A percentile compares a stretch with the other conserved stretches of the same genome.
These are phyloP conservation scores for Exophiala dermatitidis DNA, from an alignment of 2,329 filamentous ascomycete species.

Conservation along the genomic window DNA sequence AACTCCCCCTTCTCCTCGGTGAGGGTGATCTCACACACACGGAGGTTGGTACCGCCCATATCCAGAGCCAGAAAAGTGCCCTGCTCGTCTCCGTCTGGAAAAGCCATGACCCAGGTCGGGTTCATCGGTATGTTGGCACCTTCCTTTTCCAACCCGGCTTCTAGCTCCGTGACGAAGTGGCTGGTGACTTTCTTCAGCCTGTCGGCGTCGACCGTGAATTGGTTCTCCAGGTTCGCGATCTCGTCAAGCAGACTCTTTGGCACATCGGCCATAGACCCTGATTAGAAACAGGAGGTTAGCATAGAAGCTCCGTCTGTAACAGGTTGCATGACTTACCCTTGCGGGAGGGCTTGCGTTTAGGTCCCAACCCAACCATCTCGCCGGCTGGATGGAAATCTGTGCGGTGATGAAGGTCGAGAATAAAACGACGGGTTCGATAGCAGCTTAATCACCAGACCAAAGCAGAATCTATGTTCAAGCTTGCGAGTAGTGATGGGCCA, in stretches of 20 bases:
- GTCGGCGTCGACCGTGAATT: conserved; percentile 67
- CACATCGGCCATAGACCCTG: conserved; percentile 85
- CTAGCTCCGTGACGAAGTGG: conserved; percentile 82
- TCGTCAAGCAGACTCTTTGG: conserved; percentile 75
- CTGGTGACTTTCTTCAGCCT: conserved; percentile 86
- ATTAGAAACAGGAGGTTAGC: background rate
- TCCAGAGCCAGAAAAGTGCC: conserved; percentile 85
- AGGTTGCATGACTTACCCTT: conserved; percentile 56
- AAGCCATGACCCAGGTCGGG: conserved; percentile 89
- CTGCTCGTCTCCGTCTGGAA: conserved; percentile 77
- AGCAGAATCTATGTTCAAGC: too few relatives aligned
- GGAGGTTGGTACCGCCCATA: conserved; percentile 92
- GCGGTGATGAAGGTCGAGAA: too few relatives aligned
- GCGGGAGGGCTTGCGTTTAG: conserved; percentile 58
- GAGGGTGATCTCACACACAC: conserved; percentile 87
- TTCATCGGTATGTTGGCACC: conserved; percentile 99
- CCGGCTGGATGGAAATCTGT: background rate
- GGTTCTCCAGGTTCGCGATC: conserved; percentile 74
- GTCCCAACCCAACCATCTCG: conserved; percentile 58
- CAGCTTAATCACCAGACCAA: too few relatives aligned
- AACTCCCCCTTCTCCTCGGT: conserved; percentile 83
- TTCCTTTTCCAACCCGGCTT: conserved; percentile 77
- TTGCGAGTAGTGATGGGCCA: too few relatives aligned
- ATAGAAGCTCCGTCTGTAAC: background rate
- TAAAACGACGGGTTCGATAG: too few relatives aligned